Evolutionary conservation across 768 basidiomycete genomes (phyloP).

Genomic region (Guyanaporus albipodus): DNA sequence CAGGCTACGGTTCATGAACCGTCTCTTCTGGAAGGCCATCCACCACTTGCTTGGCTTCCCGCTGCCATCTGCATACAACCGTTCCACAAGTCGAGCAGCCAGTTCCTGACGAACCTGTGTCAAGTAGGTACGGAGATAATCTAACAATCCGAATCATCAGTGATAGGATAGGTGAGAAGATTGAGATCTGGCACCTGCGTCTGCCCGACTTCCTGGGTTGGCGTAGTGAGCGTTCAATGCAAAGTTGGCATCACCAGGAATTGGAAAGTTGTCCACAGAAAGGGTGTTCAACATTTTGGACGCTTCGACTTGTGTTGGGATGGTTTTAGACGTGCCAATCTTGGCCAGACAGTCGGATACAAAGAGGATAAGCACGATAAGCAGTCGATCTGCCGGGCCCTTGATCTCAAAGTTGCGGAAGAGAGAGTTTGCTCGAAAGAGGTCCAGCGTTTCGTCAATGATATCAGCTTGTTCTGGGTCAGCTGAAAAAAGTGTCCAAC

Average conservation of each 20-base stretch:
- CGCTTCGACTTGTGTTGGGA: conserved; percentile 79
- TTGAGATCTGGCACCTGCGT: conserved; percentile 61
- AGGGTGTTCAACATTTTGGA: conserved; percentile 85
- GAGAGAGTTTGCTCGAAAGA: conserved; percentile 97
- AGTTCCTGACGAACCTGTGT: conserved; percentile 92
- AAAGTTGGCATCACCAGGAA: conserved; percentile 96
- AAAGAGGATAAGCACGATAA: conserved; percentile 97
- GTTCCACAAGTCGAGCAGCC: conserved; percentile 79
- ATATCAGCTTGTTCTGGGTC: conserved; percentile 81
- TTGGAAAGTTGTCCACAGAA: conserved; percentile 87
- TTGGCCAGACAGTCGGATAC: conserved; percentile 96
- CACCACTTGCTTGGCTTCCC: conserved; percentile 99
- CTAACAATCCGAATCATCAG: conserved; percentile 44
- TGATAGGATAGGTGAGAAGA: neutral
- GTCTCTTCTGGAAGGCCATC: conserved; percentile 99
- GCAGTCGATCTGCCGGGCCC: conserved; percentile 89
- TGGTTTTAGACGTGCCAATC: conserved; percentile 66
- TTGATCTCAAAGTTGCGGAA: conserved; percentile 99
- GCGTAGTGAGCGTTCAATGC: conserved; percentile 91
- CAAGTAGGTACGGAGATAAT: conserved; percentile 87
- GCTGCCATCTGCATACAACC: conserved; percentile 88
- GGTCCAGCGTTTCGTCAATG: conserved; percentile 91
- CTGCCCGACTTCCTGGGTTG: conserved; percentile 66
- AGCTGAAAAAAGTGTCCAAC: conserved; percentile 43
- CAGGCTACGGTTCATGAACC: conserved; percentile 91